phyloP scores from a whole-genome alignment of 2,329 filamentous ascomycete genomes.

The Diaporthe sp. region DNA sequence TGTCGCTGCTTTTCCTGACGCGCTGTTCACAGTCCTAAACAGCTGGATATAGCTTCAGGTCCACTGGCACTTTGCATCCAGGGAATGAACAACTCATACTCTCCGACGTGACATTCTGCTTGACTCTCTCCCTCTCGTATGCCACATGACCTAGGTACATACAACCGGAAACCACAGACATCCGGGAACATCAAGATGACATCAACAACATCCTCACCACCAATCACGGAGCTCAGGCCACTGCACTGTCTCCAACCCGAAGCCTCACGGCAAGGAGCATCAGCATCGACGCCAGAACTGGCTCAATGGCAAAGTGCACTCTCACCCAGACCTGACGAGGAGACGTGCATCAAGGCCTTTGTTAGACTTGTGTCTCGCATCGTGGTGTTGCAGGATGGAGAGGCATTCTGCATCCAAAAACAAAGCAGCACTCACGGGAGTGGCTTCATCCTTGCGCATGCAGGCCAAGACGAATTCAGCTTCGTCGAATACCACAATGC shows the following conservation, averaged over 20 bases:
- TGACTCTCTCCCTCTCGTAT: slow-evolving; percentile 3
- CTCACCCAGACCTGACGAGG: slow-evolving; percentile 26
- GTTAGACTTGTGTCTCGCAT: slow-evolving; percentile 39
- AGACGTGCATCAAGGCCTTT: slow-evolving; percentile 36
- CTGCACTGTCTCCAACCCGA: slow-evolving; percentile 40
- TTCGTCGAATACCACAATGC: slow-evolving; percentile 22
- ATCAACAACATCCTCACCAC: slow-evolving; percentile 37
- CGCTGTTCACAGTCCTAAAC: slow-evolving; percentile 4
- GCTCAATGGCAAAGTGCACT: slow-evolving; percentile 36
- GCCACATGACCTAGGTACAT: neutral
- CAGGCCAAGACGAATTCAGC: slow-evolving; percentile 15
- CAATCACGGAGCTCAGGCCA: slow-evolving; percentile 43
- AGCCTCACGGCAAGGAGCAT: slow-evolving; percentile 4
- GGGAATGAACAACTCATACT: slow-evolving; percentile 1
- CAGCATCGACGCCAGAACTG: slow-evolving; percentile 7
- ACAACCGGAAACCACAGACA: neutral
- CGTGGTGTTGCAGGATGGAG: slow-evolving; percentile 37
- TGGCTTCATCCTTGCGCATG: slow-evolving; percentile 31
- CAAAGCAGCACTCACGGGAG: neutral
- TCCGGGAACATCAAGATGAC: slow-evolving; percentile 23
- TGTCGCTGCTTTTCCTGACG: neutral
- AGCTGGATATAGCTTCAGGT: slow-evolving; percentile 24
- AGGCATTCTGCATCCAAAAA: slow-evolving; percentile 40
- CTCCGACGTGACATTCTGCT: neutral
- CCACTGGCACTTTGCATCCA: slow-evolving; percentile 2